Evolutionary conservation across 306 rosid species (phyloP), one percentile per base, ranked within the genome.

Genomic region (Adenanthera pavonina): DNA sequence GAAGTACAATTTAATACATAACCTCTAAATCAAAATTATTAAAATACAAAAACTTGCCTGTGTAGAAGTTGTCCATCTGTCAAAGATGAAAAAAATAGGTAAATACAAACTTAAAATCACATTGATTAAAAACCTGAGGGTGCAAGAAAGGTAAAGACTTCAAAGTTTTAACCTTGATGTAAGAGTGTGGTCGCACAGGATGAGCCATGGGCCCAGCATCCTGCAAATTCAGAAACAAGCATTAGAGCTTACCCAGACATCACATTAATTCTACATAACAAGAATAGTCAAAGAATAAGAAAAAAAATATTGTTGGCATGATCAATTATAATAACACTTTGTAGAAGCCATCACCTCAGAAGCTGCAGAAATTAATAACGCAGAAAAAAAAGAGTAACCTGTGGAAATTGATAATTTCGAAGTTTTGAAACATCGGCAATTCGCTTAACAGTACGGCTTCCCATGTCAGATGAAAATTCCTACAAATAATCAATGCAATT

Each of bases 161-260:
- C 7, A 46, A 78, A 64, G 75, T 75, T 81, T 88, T 75, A 84
- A 96, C 99, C 99, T 96, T 96, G 78, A 96, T 96, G 81, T 96
- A 96, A 65, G 99, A 96, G 86, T 96, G 99, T 47, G 99, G 99
- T 54, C 98, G 90, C 76, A 96, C 97, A 6, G 99, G 99, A 87
- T 96, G 99, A 82, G 99, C 97, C 98, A 96, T 96, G 74, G 99
- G 99, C 70, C 99, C 98, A 34, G 97, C 91, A 86, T 96, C 99
- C 99, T 96, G 79, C 75, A 87, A 87, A 85, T 78, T 67, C 72
- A 73, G 78, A 70, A 69, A 84, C 34, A 60, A 81, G 57, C 46
- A 61, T 81, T 47, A 78, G 76, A 84, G 46, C 41, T 48, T 67
- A 57, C 19, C 75, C 56, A 60, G 60, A 33, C 64, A 57, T 76